Conservation (phyloP, 352 stramenopile genomes). For the Elongisporangium anandrum region DNA sequence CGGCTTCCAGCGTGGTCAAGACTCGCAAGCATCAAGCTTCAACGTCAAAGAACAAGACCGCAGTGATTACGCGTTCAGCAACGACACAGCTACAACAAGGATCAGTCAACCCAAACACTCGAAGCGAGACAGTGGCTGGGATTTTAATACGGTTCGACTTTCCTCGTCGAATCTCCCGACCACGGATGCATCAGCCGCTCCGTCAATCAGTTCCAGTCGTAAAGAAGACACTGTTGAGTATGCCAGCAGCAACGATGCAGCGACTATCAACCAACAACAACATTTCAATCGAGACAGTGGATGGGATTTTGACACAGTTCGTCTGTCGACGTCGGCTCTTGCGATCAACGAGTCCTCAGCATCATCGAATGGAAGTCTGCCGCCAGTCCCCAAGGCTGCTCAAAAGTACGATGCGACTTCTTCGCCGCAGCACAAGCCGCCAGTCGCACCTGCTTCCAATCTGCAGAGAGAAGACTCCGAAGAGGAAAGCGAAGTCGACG, state of each 20-base stretch:
- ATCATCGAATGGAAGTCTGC: background rate
- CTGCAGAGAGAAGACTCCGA: background rate
- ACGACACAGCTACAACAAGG: background rate
- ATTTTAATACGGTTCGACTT: conserved; percentile 73
- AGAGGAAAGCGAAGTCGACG: conserved; percentile 20
- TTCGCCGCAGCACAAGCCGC: background rate
- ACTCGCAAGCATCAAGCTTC: conserved; percentile 19
- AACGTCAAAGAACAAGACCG: conserved; percentile 17
- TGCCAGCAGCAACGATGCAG: background rate
- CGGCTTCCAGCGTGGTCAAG: background rate
- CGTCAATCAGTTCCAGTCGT: conserved; percentile 1
- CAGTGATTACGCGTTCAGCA: conserved; percentile 5
- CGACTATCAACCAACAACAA: background rate
- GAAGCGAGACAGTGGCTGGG: conserved; percentile 58
- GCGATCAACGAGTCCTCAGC: background rate
- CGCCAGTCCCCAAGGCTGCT: background rate
- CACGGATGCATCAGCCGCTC: conserved; percentile 11
- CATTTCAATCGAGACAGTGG: conserved; percentile 27
- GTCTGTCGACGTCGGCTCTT: conserved; percentile 21
- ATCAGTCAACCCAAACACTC: conserved; percentile 22
- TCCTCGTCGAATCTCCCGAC: conserved; percentile 20
- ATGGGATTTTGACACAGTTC: conserved; percentile 79
- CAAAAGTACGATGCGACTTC: background rate
- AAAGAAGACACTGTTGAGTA: conserved; percentile 1
- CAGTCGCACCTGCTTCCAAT: background rate